Conservation (phyloP, 116 monocot genomes). For the Dioscorea cayenensis region DNA sequence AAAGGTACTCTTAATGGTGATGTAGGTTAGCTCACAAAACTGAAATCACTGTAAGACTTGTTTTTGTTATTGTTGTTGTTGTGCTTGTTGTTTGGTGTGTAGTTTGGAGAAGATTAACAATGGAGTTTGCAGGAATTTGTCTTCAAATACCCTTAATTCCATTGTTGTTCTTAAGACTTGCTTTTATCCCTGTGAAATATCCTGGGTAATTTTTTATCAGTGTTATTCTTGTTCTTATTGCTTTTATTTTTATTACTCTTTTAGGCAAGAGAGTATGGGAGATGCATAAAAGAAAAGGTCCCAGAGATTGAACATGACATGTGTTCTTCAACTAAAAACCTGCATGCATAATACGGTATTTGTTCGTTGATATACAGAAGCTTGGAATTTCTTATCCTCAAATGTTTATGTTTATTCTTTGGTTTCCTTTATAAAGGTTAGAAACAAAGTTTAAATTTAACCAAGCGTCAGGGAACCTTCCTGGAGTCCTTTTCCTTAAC, state of each 20-base stretch:
- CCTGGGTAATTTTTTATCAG: neutral
- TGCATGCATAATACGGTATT: constrained; percentile 83
- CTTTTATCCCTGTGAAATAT: too few relatives aligned
- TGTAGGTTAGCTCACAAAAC: constrained; percentile 44
- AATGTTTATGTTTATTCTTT: neutral
- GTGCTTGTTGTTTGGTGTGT: neutral
- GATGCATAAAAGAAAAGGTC: constrained; percentile 65
- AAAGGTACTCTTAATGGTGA: constrained; percentile 52
- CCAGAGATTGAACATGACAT: constrained; percentile 87
- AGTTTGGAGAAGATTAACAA: neutral
- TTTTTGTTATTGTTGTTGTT: neutral
- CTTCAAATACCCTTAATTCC: constrained; percentile 27
- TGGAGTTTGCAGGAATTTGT: constrained; percentile 44
- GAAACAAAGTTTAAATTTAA: constrained; percentile 29
- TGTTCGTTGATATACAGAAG: constrained; percentile 6
- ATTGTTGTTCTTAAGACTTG: too few relatives aligned
- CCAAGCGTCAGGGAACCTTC: neutral
- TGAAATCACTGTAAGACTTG: constrained; percentile 50
- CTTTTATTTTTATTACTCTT: neutral
- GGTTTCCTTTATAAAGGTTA: constrained; percentile 24
- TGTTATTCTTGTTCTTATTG: neutral
- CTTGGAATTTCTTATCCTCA: neutral
- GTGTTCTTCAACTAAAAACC: constrained; percentile 73
- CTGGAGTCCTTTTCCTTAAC: neutral
- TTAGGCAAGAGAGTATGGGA: constrained; percentile 69